Percentiles rank a stretch among this genome's conserved stretches.
These are phyloP conservation scores for Mortierella sp. DNA, from an alignment of 371 early-diverging fungal genomes.

Conservation along the genomic window DNA sequence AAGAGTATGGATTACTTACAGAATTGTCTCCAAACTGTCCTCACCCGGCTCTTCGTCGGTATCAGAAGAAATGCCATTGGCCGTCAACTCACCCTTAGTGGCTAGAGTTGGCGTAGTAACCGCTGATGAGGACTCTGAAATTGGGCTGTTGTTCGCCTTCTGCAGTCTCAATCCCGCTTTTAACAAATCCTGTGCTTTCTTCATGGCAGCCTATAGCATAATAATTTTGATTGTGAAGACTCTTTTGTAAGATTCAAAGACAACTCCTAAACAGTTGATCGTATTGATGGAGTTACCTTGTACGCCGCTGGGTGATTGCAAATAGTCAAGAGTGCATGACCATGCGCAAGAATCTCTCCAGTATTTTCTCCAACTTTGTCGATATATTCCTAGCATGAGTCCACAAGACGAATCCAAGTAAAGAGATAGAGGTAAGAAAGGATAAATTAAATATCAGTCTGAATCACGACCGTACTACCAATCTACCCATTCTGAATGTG, in stretches of 20 bases:
- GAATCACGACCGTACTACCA: neutral
- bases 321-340: conserved; percentile 58
- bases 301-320: conserved; percentile 81
- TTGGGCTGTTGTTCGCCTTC: neutral
- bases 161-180: neutral
- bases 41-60: conserved; percentile 2
- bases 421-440: conserved; percentile 10
- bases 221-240: neutral
- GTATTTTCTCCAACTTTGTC: neutral
- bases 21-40: too few species aligned
- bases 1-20: too few species aligned
- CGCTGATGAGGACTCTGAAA: neutral
- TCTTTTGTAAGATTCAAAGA: conserved; percentile 9
- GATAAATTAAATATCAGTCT: neutral
- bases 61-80: neutral
- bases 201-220: neutral
- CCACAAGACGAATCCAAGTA: neutral
- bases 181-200: conserved; percentile 4
- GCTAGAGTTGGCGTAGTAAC: neutral
- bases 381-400: neutral
- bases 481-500: too few species aligned
- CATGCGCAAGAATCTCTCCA: conserved; percentile 18
- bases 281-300: conserved; percentile 42
- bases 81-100: neutral
- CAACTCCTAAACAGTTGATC: neutral